These are phyloP conservation scores for Saturnispora hagleri DNA, from an alignment of 805 yeast species.

Conservation along the genomic window DNA sequence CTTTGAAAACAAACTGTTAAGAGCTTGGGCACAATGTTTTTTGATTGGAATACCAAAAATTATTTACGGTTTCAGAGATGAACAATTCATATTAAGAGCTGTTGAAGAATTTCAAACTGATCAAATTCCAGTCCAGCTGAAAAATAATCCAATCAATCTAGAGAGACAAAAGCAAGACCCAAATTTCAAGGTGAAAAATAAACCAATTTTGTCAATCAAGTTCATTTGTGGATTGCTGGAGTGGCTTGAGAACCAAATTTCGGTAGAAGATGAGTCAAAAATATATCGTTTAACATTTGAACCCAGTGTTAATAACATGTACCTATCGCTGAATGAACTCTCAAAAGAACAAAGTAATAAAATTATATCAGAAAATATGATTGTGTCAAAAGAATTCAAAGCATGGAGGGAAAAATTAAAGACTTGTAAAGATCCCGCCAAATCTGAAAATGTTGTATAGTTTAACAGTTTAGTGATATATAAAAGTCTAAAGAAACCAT, in stretches of 20 bases:
- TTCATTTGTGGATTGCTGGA: conserved; percentile 82
- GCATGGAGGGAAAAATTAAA: conserved; percentile 39
- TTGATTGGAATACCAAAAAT: conserved; percentile 75
- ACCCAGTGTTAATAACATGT: conserved; percentile 39
- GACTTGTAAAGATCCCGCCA: not conserved
- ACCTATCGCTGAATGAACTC: conserved; percentile 40
- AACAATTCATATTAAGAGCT: conserved; percentile 47
- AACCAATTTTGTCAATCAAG: conserved; percentile 69
- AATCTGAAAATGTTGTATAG: not conserved
- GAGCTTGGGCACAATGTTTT: conserved; percentile 91
- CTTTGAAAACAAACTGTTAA: conserved; percentile 70
- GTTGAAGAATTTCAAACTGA: conserved; percentile 74
- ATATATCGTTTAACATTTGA: conserved; percentile 51
- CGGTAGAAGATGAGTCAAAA: conserved; percentile 40
- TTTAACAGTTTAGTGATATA: not conserved
- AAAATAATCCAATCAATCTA: conserved; percentile 35
- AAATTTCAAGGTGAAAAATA: conserved; percentile 36
- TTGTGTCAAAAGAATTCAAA: conserved; percentile 42
- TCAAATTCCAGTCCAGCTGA: conserved; percentile 64
- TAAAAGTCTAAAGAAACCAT: not conserved
- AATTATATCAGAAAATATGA: conserved; percentile 20
- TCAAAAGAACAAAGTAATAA: conserved; percentile 22
- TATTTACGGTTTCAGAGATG: conserved; percentile 82
- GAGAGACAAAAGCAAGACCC: conserved; percentile 26
- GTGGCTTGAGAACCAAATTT: conserved; percentile 56